Evolutionary conservation across 805 yeast genomes (phyloP).

Genomic region (Henningerozyma blattae): DNA sequence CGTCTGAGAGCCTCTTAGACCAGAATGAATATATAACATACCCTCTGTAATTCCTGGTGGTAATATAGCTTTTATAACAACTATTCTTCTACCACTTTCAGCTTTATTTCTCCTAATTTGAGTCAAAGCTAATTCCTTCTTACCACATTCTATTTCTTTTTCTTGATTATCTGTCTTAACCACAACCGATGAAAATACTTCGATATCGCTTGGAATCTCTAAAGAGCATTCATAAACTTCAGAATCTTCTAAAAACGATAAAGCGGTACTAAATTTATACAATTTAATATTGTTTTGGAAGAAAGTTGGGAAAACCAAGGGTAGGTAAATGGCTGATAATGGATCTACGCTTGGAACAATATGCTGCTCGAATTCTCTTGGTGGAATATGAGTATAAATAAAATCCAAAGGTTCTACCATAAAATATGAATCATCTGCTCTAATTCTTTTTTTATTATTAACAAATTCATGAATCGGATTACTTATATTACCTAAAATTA

Average conservation of each 20-base stretch:
- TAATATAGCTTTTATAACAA: slow-evolving; percentile 67
- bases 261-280: slow-evolving; percentile 62
- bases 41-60: slow-evolving; percentile 66
- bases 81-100: slow-evolving; percentile 39
- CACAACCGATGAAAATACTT: slow-evolving; percentile 43
- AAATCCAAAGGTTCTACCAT: slow-evolving; percentile 63
- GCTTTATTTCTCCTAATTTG: slow-evolving; percentile 62
- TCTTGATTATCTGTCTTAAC: slow-evolving; percentile 35
- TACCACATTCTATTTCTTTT: slow-evolving; percentile 7
- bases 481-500: slow-evolving; percentile 46
- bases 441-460: slow-evolving; percentile 19
- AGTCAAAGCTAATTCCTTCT: slow-evolving; percentile 46
- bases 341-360: slow-evolving; percentile 76
- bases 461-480: slow-evolving; percentile 37
- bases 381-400: slow-evolving; percentile 80
- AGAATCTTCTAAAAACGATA: slow-evolving; percentile 57
- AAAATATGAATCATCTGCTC: slow-evolving; percentile 50
- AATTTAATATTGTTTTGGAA: slow-evolving; percentile 47
- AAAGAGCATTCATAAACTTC: slow-evolving; percentile 75
- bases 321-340: slow-evolving; percentile 64
- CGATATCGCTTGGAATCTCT: slow-evolving; percentile 58
- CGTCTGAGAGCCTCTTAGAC: slow-evolving; percentile 46
- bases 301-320: slow-evolving; percentile 78
- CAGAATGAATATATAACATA: slow-evolving; percentile 62
- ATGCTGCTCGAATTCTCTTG: slow-evolving; percentile 69